phyloP scores from a whole-genome alignment of 2,329 filamentous ascomycete species.

The Aureobasidium sp. region DNA sequence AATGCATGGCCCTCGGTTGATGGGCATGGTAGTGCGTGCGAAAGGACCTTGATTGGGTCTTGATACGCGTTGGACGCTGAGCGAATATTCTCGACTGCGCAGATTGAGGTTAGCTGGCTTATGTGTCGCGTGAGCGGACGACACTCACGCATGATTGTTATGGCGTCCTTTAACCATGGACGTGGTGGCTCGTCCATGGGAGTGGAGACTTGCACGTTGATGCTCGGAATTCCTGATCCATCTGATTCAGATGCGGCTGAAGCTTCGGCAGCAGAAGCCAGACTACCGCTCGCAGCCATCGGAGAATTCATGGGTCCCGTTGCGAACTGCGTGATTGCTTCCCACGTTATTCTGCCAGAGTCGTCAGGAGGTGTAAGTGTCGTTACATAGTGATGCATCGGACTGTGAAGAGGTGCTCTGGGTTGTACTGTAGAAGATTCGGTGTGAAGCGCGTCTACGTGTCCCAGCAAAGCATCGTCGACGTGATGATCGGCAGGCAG shows the following conservation, averaged over 20 bases:
- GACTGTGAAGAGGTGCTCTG: conserved; percentile 24
- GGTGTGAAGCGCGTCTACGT: not conserved
- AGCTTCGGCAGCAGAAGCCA: conserved; percentile 10
- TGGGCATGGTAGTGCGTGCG: conserved; percentile 54
- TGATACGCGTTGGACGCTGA: conserved; percentile 21
- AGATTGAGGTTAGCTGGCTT: not conserved
- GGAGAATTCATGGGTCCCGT: conserved; percentile 34
- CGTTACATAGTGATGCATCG: conserved; percentile 31
- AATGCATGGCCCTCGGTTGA: conserved; percentile 46
- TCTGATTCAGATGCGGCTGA: not conserved
- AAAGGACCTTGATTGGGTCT: conserved; percentile 47
- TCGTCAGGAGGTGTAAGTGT: conserved; percentile 42
- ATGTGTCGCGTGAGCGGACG: too few species aligned
- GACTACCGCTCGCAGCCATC: conserved; percentile 28
- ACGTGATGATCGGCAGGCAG: conserved; percentile 17
- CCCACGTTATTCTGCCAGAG: conserved; percentile 34
- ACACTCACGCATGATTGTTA: conserved; percentile 26
- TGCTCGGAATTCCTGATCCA: conserved; percentile 2
- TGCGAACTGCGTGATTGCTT: conserved; percentile 28
- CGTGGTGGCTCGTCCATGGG: not conserved
- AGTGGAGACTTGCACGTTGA: conserved; percentile 7
- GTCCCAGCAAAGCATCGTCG: conserved; percentile 14
- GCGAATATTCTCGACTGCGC: conserved; percentile 31
- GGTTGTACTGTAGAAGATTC: not conserved
- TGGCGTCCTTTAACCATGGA: conserved; percentile 25